phyloP scores from a whole-genome alignment of 805 yeast species.

The Hanseniaspora thailandica region DNA sequence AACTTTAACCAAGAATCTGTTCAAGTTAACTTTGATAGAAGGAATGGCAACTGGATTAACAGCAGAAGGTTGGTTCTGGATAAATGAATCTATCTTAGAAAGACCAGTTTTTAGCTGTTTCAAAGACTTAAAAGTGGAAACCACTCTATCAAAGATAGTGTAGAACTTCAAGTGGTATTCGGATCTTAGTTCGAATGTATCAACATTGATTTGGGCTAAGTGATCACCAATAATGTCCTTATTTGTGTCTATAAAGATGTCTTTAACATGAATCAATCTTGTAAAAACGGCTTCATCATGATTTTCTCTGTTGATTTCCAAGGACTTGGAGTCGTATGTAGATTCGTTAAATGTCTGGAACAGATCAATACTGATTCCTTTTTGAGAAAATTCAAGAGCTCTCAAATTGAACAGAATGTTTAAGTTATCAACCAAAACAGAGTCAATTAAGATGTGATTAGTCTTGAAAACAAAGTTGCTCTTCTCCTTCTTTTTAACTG shows the following conservation, averaged over 20 bases:
- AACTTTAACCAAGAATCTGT: slow-evolving; percentile 36
- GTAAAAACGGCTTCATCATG: slow-evolving; percentile 17
- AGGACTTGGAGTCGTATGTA: slow-evolving; percentile 21
- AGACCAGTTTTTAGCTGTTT: slow-evolving; percentile 38
- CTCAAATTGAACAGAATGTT: slow-evolving; percentile 19
- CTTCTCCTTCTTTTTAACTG: background rate
- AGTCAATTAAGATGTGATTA: slow-evolving; percentile 16
- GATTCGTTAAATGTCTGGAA: slow-evolving; percentile 20
- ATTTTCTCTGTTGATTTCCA: background rate
- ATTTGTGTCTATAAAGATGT: slow-evolving; percentile 16
- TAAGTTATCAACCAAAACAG: slow-evolving; percentile 23
- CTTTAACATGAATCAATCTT: slow-evolving; percentile 19
- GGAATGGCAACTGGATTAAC: slow-evolving; percentile 32
- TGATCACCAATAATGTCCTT: background rate
- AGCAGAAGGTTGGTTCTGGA: slow-evolving; percentile 22
- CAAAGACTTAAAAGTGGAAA: slow-evolving; percentile 38
- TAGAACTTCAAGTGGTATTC: slow-evolving; percentile 34
- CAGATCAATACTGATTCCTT: background rate
- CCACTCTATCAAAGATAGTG: slow-evolving; percentile 40
- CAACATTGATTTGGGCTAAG: slow-evolving; percentile 16
- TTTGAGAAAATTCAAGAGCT: background rate
- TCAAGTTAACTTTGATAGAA: slow-evolving; percentile 32
- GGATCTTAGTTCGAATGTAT: slow-evolving; percentile 23
- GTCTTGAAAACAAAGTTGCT: background rate
- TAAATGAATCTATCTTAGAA: slow-evolving; percentile 25